These are phyloP conservation scores for Nitzschia sp. DNA, from an alignment of 108 stramenopile species.

Conservation along the genomic window DNA sequence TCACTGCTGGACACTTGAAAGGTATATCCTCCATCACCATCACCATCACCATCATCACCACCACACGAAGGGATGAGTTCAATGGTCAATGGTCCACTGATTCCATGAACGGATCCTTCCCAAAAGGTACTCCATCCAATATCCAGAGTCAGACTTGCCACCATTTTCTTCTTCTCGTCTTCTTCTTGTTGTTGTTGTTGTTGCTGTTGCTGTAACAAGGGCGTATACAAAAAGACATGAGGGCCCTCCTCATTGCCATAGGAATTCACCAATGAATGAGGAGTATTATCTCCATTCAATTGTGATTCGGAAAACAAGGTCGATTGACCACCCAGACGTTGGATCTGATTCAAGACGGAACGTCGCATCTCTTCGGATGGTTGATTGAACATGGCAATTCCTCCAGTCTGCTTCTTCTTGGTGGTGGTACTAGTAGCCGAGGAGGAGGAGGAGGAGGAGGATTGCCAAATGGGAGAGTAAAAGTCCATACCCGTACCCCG, in stretches of 20 bases:
- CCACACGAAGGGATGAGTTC: no score
- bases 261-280: neutral
- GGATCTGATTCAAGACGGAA: neutral
- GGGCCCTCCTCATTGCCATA: neutral
- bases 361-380: neutral
- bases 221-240: neutral
- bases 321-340: neutral
- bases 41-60: no score
- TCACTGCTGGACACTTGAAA: no score
- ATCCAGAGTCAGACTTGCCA: neutral
- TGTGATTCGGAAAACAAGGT: neutral
- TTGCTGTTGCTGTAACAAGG: no score
- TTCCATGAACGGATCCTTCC: slow-evolving; percentile 2
- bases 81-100: neutral
- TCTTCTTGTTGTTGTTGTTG: neutral
- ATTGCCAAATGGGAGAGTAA: slow-evolving; percentile 8
- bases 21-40: no score
- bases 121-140: neutral
- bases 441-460: neutral
- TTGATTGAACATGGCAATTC: slow-evolving; percentile 16
- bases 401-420: neutral
- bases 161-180: neutral
- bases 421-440: no score
- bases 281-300: neutral
- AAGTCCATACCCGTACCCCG: neutral